phyloP scores from a whole-genome alignment of 768 basidiomycete species.

The Suillus subaureus region DNA sequence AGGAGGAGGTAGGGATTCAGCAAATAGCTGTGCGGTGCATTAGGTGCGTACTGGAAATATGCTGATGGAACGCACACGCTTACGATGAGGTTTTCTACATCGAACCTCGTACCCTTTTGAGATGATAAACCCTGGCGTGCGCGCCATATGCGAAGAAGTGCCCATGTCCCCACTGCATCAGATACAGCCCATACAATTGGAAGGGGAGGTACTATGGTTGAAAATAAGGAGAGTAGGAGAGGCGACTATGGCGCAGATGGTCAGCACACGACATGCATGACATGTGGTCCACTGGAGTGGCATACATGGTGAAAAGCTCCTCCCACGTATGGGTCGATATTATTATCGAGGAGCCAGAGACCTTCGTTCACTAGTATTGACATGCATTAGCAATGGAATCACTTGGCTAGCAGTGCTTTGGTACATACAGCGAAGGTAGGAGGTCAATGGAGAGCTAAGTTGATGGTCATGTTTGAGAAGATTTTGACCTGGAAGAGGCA shows the following conservation, averaged over 20 bases:
- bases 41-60: constrained; percentile 9
- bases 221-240: constrained; percentile 74
- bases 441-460: constrained; percentile 80
- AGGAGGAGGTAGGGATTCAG: constrained; percentile 88
- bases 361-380: constrained; percentile 79
- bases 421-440: constrained; percentile 71
- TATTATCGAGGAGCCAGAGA: constrained; percentile 74
- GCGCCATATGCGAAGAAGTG: constrained; percentile 69
- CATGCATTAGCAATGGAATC: constrained; percentile 14
- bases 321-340: constrained; percentile 86
- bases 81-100: constrained; percentile 8
- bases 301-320: constrained; percentile 86
- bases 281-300: neutral
- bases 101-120: neutral
- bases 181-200: constrained; percentile 69
- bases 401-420: neutral
- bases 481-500: constrained; percentile 44
- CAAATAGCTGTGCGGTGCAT: constrained; percentile 60
- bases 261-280: neutral
- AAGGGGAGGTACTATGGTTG: constrained; percentile 62
- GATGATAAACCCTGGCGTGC: constrained; percentile 65
- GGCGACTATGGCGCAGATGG: constrained; percentile 62
- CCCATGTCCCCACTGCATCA: constrained; percentile 71
- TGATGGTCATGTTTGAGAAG: constrained; percentile 70
- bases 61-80: neutral